These are phyloP conservation scores for Warburgia ugandensis DNA, from an alignment of 164 flowering plant species.

Conservation along the genomic window DNA sequence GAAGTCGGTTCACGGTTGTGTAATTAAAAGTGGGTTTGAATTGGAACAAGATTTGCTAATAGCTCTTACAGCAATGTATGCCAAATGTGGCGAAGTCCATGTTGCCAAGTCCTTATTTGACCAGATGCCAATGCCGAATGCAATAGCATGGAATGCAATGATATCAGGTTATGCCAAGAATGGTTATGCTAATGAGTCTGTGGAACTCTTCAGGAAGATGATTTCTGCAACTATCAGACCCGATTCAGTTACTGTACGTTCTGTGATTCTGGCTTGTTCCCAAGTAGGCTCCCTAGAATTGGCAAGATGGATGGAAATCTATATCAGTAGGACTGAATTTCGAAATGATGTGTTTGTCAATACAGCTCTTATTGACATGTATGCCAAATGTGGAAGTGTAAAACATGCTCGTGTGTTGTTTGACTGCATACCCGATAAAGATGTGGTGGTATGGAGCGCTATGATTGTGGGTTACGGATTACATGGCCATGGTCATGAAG, in stretches of 20 bases:
- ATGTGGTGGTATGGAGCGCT: conserved; percentile 33
- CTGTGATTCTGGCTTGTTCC: conserved; percentile 24
- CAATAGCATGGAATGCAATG: conserved; percentile 30
- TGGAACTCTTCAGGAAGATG: conserved; percentile 22
- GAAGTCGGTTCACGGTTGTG: conserved; percentile 18
- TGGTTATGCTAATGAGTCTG: conserved; percentile 25
- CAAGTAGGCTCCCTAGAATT: conserved; percentile 27
- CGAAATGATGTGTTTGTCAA: conserved; percentile 24
- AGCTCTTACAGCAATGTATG: conserved; percentile 28
- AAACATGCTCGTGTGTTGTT: conserved; percentile 17
- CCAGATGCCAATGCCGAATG: conserved; percentile 15
- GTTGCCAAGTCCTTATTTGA: conserved; percentile 23
- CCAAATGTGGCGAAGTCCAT: conserved; percentile 26
- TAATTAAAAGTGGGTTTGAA: conserved; percentile 23
- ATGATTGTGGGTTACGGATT: conserved; percentile 30
- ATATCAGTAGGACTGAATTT: conserved; percentile 13
- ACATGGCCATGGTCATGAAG: conserved; percentile 28
- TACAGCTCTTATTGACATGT: conserved; percentile 38
- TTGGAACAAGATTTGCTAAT: conserved; percentile 22
- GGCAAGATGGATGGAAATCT: conserved; percentile 26
- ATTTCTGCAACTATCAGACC: conserved; percentile 13
- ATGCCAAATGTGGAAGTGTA: conserved; percentile 38
- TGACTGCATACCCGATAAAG: conserved; percentile 18
- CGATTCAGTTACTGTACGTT: conserved; percentile 25
- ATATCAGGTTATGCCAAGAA: conserved; percentile 33